Evolutionary conservation across 257 asterid species (phyloP), one percentile per base, ranked within the genome.

Genomic region (Nyctanthes arbortristis): DNA sequence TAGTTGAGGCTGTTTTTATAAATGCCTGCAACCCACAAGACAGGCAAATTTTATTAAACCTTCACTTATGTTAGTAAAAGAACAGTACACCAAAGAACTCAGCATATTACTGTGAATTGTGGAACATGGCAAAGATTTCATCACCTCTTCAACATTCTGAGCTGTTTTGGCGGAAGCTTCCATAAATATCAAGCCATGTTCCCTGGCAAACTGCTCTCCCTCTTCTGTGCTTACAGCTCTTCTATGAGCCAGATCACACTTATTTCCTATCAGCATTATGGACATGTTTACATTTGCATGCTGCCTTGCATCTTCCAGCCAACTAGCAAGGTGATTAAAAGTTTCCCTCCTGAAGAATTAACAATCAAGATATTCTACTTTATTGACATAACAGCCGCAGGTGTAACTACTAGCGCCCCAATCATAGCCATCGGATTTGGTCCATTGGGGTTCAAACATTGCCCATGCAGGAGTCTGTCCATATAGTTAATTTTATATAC

Each of bases 81-180:
- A 72, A 36, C 25, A 31, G 18, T 10, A 22, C 39, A 69, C 7
- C 57, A 49, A 14, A 2, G 45, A 2, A n/a, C n/a, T n/a, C n/a
- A n/a, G n/a, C n/a, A n/a, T n/a, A n/a, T n/a, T n/a, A n/a, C n/a
- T 49, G 18, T 54, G 35, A 34, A 45, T 40, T 32, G 25, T 57
- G 28, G n/a, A n/a, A n/a, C 49, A 68, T 7, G n/a, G n/a, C n/a
- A n/a, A n/a, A n/a, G n/a, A n/a, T n/a, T 5, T 60, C 25, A 69
- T 73, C 69, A 91, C 97, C 94, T 88, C 92, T 68, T 91, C 96
- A 30, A 91, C 94, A 76, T 88, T 91, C 81, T 79, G 90, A 79
- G 92, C 82, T 58, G 97, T 91, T 82, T 91, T 88, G 49, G 97
- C 97, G 69, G 97, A 91, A 69, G 90, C 88, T 75, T 91, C 96